Percentiles rank a stretch among this genome's conserved stretches.
phyloP scores from a whole-genome alignment of 2,329 filamentous ascomycete species.

The Diplodia sapinea region DNA sequence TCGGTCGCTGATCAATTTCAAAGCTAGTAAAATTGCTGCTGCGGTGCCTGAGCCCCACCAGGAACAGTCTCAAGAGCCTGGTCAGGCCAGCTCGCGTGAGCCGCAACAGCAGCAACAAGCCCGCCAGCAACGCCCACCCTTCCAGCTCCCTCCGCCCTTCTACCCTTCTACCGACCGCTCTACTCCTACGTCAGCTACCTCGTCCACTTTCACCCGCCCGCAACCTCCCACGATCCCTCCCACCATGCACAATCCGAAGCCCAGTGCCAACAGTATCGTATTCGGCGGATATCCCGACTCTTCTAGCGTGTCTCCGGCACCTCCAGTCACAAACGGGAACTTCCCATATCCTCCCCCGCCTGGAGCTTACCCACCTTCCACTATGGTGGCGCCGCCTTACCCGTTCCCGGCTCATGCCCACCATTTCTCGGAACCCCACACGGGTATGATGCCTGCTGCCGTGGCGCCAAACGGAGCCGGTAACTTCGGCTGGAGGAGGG shows the following conservation, averaged over 20 bases:
- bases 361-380: slow-evolving; percentile 39
- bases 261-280: slow-evolving; percentile 41
- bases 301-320: slow-evolving; percentile 47
- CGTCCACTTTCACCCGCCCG: slow-evolving; percentile 32
- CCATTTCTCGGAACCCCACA: slow-evolving; percentile 44
- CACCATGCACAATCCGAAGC: slow-evolving; percentile 29
- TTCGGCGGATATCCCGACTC: slow-evolving; percentile 50
- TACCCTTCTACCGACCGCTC: slow-evolving; percentile 41
- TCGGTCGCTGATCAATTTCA: background rate
- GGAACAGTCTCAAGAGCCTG: slow-evolving; percentile 25
- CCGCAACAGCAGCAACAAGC: slow-evolving; percentile 2
- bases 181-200: slow-evolving; percentile 37
- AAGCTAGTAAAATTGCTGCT: background rate
- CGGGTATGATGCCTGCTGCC: slow-evolving; percentile 42
- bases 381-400: slow-evolving; percentile 40
- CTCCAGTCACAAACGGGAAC: slow-evolving; percentile 36
- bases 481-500: slow-evolving; percentile 37
- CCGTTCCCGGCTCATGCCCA: slow-evolving; percentile 43
- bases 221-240: slow-evolving; percentile 25
- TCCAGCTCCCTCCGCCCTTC: slow-evolving; percentile 46
- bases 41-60: background rate
- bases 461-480: slow-evolving; percentile 39
- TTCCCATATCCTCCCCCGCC: slow-evolving; percentile 41
- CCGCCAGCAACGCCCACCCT: slow-evolving; percentile 35
- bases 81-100: slow-evolving; percentile 50